Percentiles rank a stretch among this genome's conserved stretches.
These are phyloP conservation scores for Penicillium antarcticum DNA, from an alignment of 495 filamentous ascomycete species.

Conservation along the genomic window DNA sequence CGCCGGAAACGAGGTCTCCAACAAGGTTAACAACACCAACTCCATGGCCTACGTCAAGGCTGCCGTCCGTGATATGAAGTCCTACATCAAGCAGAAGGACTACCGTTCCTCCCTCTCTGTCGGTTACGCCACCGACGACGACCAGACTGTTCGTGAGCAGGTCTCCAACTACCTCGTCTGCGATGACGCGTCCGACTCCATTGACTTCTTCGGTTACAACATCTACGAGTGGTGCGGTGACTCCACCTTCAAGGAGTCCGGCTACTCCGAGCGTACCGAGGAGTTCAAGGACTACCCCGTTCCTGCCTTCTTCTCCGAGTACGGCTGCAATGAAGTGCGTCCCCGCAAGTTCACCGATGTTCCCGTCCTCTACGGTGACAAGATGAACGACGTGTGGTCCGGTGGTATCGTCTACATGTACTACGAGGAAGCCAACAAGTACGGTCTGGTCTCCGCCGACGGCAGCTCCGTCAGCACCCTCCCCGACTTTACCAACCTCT, in stretches of 20 bases:
- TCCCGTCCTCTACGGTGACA: slow-evolving; percentile 66
- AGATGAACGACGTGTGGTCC: slow-evolving; percentile 87
- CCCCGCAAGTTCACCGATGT: slow-evolving; percentile 87
- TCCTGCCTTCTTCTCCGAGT: slow-evolving; percentile 97
- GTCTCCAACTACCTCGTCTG: slow-evolving; percentile 94
- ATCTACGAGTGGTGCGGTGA: slow-evolving; percentile 98
- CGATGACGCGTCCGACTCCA: slow-evolving; percentile 60
- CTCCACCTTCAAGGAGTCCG: slow-evolving; percentile 67
- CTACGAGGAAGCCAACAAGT: slow-evolving; percentile 87
- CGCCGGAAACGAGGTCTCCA: slow-evolving; percentile 94
- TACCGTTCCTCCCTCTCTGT: slow-evolving; percentile 72
- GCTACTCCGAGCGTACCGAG: slow-evolving; percentile 73
- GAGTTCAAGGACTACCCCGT: slow-evolving; percentile 88
- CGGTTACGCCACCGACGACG: slow-evolving; percentile 95
- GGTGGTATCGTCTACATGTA: slow-evolving; percentile 99
- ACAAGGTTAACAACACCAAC: slow-evolving; percentile 76
- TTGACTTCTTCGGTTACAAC: slow-evolving; percentile 99
- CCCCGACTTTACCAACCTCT: slow-evolving; percentile 72
- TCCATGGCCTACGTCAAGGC: slow-evolving; percentile 95
- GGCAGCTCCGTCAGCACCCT: slow-evolving; percentile 54
- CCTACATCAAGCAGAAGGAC: slow-evolving; percentile 78
- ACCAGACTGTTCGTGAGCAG: slow-evolving; percentile 69
- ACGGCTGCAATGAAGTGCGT: slow-evolving; percentile 81
- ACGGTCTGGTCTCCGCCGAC: slow-evolving; percentile 72
- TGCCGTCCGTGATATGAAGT: slow-evolving; percentile 92